phyloP scores from a whole-genome alignment of 495 filamentous ascomycete species.

The Hypoxylon crocopeplum region DNA sequence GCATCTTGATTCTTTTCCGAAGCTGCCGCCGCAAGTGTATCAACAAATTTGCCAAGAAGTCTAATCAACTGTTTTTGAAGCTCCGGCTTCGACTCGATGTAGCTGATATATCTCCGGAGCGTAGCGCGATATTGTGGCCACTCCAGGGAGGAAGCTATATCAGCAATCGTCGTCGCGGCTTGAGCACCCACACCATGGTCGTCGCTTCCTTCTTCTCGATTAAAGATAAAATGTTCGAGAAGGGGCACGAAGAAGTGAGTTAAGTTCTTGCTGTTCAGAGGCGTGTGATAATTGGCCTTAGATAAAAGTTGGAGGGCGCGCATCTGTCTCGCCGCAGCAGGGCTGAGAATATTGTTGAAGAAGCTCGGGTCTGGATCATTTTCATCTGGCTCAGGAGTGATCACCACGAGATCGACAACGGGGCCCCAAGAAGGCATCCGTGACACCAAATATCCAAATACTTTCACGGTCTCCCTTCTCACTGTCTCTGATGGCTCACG shows the following conservation, averaged over 20 bases:
- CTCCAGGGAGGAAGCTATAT: conserved; percentile 75
- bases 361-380: conserved; percentile 81
- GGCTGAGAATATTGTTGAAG: conserved; percentile 90
- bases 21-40: conserved; percentile 67
- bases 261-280: conserved; percentile 75
- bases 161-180: conserved; percentile 75
- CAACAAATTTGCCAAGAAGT: conserved; percentile 79
- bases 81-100: conserved; percentile 80
- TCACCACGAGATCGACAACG: conserved; percentile 74
- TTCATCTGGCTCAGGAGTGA: conserved; percentile 75
- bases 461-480: conserved; percentile 76
- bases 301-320: conserved; percentile 81
- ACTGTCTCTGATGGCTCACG: conserved; percentile 82
- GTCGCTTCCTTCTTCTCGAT: conserved; percentile 73
- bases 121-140: conserved; percentile 91
- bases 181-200: conserved; percentile 87
- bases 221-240: conserved; percentile 92
- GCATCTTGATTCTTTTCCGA: conserved; percentile 48
- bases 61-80: conserved; percentile 84
- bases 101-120: conserved; percentile 79
- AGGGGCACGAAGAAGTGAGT: conserved; percentile 88
- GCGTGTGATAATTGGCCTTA: conserved; percentile 63
- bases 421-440: conserved; percentile 69
- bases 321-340: conserved; percentile 86
- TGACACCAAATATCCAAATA: conserved; percentile 79